Conservation (phyloP, 2,329 filamentous ascomycete species). For the Cryphonectria naterciae region DNA sequence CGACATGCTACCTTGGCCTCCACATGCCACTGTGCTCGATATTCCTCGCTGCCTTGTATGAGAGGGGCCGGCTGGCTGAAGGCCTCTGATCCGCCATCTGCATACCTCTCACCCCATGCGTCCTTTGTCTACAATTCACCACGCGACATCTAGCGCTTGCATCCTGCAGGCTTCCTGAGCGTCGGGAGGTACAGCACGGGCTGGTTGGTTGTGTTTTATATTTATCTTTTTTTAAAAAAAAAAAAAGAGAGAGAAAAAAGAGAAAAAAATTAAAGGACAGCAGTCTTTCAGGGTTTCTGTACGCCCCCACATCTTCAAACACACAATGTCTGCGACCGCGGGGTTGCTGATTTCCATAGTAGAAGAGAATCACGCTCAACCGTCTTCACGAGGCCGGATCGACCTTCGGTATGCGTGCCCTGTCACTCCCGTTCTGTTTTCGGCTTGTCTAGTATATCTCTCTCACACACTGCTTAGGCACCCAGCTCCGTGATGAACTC, state of each 20-base stretch:
- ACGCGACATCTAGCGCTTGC: neutral
- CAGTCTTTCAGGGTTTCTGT: neutral
- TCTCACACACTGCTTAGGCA: conserved; percentile 28
- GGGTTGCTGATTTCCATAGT: neutral
- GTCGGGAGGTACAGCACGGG: neutral
- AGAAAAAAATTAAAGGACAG: too few species aligned
- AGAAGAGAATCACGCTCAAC: conserved; percentile 22
- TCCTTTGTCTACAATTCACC: neutral
- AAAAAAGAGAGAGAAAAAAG: too few species aligned
- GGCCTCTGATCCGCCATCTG: neutral
- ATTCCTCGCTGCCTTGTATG: neutral
- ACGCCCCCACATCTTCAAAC: neutral
- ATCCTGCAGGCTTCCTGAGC: neutral
- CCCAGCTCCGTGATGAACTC: conserved; percentile 31
- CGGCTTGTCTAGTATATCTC: conserved; percentile 20
- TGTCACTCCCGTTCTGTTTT: conserved; percentile 17
- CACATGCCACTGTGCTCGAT: neutral
- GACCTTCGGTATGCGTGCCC: conserved; percentile 26
- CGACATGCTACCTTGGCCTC: neutral
- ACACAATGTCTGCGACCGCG: neutral
- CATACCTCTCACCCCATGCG: neutral
- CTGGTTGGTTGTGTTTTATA: neutral
- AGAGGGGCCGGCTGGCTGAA: neutral
- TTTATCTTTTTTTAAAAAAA: too few species aligned
- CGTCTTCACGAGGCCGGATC: conserved; percentile 15